phyloP scores from a whole-genome alignment of 2,329 filamentous ascomycete species.

The Polychaeton citri region DNA sequence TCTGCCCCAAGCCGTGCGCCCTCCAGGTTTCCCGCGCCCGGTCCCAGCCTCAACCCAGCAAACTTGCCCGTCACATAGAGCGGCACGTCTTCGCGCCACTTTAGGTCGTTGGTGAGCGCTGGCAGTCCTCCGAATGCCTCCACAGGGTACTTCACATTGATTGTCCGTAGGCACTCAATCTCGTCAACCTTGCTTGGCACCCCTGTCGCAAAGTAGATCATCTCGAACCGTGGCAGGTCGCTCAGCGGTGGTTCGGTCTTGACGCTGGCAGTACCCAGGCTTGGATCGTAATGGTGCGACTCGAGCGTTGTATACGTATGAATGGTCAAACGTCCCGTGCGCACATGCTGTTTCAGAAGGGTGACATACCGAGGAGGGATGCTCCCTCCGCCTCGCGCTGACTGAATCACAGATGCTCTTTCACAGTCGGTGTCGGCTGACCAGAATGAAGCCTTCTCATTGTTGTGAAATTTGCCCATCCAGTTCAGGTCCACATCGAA shows the following conservation, averaged over 20 bases:
- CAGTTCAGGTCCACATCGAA: conserved; percentile 67
- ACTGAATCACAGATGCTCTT: conserved; percentile 50
- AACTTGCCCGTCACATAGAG: conserved; percentile 58
- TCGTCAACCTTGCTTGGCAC: conserved; percentile 48
- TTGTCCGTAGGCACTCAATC: conserved; percentile 47
- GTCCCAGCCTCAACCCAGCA: conserved; percentile 55
- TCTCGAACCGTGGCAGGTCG: conserved; percentile 42
- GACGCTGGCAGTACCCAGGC: conserved; percentile 37
- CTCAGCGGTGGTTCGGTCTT: conserved; percentile 40
- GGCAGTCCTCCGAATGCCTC: conserved; percentile 53
- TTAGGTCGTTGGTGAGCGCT: conserved; percentile 61
- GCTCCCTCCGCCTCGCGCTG: conserved; percentile 62
- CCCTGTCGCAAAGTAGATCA: conserved; percentile 66
- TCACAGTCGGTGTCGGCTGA: conserved; percentile 57
- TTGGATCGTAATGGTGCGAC: conserved; percentile 37
- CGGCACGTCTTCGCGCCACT: conserved; percentile 61
- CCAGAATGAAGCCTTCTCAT: conserved; percentile 66
- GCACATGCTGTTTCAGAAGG: conserved; percentile 48
- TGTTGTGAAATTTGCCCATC: conserved; percentile 73
- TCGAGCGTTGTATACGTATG: conserved; percentile 45
- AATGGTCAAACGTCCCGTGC: conserved; percentile 39
- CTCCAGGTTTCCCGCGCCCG: conserved; percentile 60
- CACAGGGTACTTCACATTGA: conserved; percentile 49
- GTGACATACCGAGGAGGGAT: conserved; percentile 57
- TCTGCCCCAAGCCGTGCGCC: conserved; percentile 62